phyloP scores from a whole-genome alignment of 1,284 basidiomycete genomes.

The Mycena citricolor region DNA sequence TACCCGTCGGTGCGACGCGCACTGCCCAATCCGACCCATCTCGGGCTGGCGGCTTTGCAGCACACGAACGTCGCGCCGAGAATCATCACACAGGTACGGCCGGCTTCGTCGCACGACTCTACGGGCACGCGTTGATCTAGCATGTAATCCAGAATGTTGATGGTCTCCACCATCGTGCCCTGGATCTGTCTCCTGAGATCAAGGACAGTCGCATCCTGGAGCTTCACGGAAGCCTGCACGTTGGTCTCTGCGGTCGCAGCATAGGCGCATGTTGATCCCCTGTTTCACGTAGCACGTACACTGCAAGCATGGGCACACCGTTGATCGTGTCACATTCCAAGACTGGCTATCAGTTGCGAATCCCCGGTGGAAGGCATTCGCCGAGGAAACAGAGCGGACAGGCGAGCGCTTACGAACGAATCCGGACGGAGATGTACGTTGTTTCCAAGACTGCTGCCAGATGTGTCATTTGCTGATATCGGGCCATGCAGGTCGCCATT shows the following conservation, averaged over 20 bases:
- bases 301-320: constrained; percentile 68
- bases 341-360: constrained; percentile 70
- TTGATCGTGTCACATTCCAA: constrained; percentile 74
- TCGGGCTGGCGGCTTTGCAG: constrained; percentile 80
- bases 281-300: constrained; percentile 57
- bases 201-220: constrained; percentile 65
- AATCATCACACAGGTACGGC: constrained; percentile 76
- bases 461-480: too few relatives aligned
- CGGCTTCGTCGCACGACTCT: neutral
- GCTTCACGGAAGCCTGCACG: constrained; percentile 87
- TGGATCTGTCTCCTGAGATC: constrained; percentile 37
- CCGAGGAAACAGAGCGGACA: constrained; percentile 64
- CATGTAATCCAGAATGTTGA: constrained; percentile 69
- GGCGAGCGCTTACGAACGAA: constrained; percentile 75
- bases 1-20: constrained; percentile 81
- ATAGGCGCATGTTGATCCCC: neutral
- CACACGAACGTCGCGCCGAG: constrained; percentile 59
- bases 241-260: constrained; percentile 44
- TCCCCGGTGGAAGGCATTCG: constrained; percentile 76
- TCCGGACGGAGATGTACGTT: constrained; percentile 87
- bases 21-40: constrained; percentile 85
- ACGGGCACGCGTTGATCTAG: neutral
- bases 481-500: constrained; percentile 66
- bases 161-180: constrained; percentile 81
- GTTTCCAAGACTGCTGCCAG: too few relatives aligned